Percentiles rank a stretch among this genome's conserved stretches.
Conservation (phyloP, 495 filamentous ascomycete genomes). For the Podospora appendiculata region DNA sequence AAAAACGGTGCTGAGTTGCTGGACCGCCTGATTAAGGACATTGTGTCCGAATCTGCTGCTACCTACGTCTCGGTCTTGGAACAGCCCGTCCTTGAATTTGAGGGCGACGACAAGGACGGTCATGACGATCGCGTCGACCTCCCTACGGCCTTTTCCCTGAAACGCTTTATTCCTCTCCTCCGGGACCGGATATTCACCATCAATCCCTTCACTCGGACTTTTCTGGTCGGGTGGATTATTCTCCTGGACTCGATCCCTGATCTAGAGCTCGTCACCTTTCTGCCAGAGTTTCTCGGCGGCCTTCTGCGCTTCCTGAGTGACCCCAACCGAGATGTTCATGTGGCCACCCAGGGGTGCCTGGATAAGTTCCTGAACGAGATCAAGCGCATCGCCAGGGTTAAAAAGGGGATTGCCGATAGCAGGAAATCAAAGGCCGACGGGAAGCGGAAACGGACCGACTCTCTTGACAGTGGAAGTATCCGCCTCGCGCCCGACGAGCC, state of each 20-base stretch:
- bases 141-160: conserved; percentile 88
- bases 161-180: conserved; percentile 84
- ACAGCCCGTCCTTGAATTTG: conserved; percentile 37
- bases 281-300: conserved; percentile 87
- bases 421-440: conserved; percentile 62
- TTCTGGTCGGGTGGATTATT: conserved; percentile 93
- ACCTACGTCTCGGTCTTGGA: conserved; percentile 90
- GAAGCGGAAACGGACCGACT: conserved; percentile 54
- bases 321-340: conserved; percentile 84
- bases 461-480: conserved; percentile 54
- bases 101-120: conserved; percentile 40
- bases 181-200: conserved; percentile 88
- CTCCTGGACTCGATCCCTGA: conserved; percentile 95
- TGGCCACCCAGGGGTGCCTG: conserved; percentile 81
- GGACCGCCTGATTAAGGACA: conserved; percentile 95
- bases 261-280: conserved; percentile 83
- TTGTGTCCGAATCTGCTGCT: conserved; percentile 91
- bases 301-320: conserved; percentile 90
- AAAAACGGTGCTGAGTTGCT: conserved; percentile 98
- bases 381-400: conserved; percentile 85
- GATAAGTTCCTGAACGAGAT: conserved; percentile 92
- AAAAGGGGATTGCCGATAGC: conserved; percentile 86
- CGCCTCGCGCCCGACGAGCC: conserved; percentile 32
- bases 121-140: conserved; percentile 47
- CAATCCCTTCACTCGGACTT: conserved; percentile 89